Evolutionary conservation across 805 yeast genomes (phyloP).

Genomic region (Kodamaea leandrae): DNA sequence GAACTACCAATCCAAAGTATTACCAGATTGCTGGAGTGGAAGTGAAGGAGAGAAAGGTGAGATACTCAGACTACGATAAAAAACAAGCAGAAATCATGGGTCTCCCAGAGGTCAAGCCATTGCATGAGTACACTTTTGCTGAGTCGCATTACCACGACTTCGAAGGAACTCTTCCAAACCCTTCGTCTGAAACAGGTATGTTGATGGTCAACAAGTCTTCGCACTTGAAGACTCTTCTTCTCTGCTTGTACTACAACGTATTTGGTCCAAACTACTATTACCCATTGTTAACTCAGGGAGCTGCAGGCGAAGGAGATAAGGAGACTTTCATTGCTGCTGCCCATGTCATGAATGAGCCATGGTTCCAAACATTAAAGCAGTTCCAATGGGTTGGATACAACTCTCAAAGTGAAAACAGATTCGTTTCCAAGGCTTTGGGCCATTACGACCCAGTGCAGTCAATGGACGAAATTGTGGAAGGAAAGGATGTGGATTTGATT

Average conservation of each 20-base stretch:
- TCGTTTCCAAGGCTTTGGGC: slow-evolving; percentile 29
- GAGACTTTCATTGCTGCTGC: slow-evolving; percentile 76
- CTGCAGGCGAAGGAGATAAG: slow-evolving; percentile 79
- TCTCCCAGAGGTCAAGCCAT: slow-evolving; percentile 10
- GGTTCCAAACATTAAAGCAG: slow-evolving; percentile 52
- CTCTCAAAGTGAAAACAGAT: slow-evolving; percentile 25
- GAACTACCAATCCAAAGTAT: slow-evolving; percentile 61
- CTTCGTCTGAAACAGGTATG: slow-evolving; percentile 71
- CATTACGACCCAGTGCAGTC: slow-evolving; percentile 39
- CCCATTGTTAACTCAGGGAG: slow-evolving; percentile 66
- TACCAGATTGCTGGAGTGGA: slow-evolving; percentile 50
- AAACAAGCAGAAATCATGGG: slow-evolving; percentile 23
- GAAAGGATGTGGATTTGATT: slow-evolving; percentile 19
- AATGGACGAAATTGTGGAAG: slow-evolving; percentile 12
- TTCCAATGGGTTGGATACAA: slow-evolving; percentile 38
- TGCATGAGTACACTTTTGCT: slow-evolving; percentile 19
- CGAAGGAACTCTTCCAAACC: slow-evolving; percentile 63
- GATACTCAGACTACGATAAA: slow-evolving; percentile 35
- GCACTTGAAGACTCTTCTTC: slow-evolving; percentile 56
- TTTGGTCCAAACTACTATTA: slow-evolving; percentile 66
- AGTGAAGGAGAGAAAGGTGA: slow-evolving; percentile 33
- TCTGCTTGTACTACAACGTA: slow-evolving; percentile 63
- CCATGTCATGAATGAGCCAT: slow-evolving; percentile 44
- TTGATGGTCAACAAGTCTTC: slow-evolving; percentile 56
- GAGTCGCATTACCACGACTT: slow-evolving; percentile 56